phyloP scores from a whole-genome alignment of 2,329 filamentous ascomycete genomes.

The Hypomyces rosellus region DNA sequence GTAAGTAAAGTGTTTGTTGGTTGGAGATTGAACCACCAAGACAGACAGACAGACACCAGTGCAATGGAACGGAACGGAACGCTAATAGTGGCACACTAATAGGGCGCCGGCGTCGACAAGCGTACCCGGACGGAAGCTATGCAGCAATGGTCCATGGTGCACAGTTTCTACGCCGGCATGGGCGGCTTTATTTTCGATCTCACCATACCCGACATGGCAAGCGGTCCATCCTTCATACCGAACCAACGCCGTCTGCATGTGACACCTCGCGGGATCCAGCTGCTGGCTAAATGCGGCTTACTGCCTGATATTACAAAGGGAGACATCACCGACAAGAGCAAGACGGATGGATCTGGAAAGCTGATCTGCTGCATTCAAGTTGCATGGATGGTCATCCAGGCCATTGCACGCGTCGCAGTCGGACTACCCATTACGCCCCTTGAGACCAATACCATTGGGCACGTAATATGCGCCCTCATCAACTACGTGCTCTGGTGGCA shows the following conservation, averaged over 20 bases:
- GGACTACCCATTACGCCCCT: slow-evolving; percentile 29
- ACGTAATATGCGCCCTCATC: slow-evolving; percentile 27
- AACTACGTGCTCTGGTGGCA: slow-evolving; percentile 28
- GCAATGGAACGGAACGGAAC: no score
- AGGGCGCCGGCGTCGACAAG: no score
- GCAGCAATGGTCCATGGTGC: slow-evolving; percentile 18
- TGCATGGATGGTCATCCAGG: slow-evolving; percentile 31
- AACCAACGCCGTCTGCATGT: slow-evolving; percentile 5
- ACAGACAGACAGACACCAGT: no score
- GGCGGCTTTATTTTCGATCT: slow-evolving; percentile 23
- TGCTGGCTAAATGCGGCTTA: slow-evolving; percentile 5
- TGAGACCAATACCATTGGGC: slow-evolving; percentile 28
- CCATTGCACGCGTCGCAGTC: slow-evolving; percentile 23
- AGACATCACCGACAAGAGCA: slow-evolving; percentile 29
- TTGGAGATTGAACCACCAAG: no score
- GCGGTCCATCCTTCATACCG: background rate
- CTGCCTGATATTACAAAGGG: background rate
- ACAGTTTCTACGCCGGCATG: slow-evolving; percentile 25
- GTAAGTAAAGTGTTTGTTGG: no score
- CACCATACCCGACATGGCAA: background rate
- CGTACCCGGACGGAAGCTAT: no score
- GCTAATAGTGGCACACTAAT: no score
- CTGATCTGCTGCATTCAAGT: slow-evolving; percentile 30
- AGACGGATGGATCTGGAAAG: slow-evolving; percentile 28
- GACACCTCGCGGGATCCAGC: slow-evolving; percentile 2